Base-by-base conservation (phyloP, 2,329 filamentous ascomycete species). In the Talaromyces sp. region DNA sequence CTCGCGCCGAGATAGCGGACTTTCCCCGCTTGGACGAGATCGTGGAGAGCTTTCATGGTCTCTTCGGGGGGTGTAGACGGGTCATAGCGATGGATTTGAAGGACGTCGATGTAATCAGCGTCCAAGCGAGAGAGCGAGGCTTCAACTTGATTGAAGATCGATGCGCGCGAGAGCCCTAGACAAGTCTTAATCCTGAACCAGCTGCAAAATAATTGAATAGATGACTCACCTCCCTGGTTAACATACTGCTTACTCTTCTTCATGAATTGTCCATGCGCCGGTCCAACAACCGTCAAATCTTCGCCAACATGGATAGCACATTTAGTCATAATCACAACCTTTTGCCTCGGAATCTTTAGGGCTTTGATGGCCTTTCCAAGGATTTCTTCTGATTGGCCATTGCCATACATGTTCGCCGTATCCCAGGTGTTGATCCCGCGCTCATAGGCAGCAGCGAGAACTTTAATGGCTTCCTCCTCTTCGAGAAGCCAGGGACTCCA, bases 341-440 rank as follows among this genome's bases (percentile, higher is more conserved):
- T 86, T 24, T 85, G 73, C 31, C 86, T 80, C 0, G 84, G 84
- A 19, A 87, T 81, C n/a, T 81, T 75, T 74, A 84, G 86, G 67
- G 86, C 82, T 71, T 85, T 84, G 70, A 88, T 82, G 0, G 87
- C 86, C 72, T 86, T 86, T 57, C 81, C 87, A 65, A 91, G 84
- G 69, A 90, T 86, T 62, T 80, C 74, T 75, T 91, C 89, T 13
- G 83, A 87, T 1, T 74, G 75, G 9, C 88, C 88, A 72, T 90
- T 86, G 9, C 70, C 71, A 62, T 75, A 74, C 6, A 71, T 66
- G 58, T 74, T 73, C 33, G 73, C 71, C 4, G 73, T 74, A 58
- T 75, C 73, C 69, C 70, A 75, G 13, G 69, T 70, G 43, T 69
- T 70, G 41, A 73, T 66, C 14, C 72, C 72, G 19, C 69, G 67